phyloP scores from a whole-genome alignment of 129 eudicot species.

The Saposhnikovia divaricata region DNA sequence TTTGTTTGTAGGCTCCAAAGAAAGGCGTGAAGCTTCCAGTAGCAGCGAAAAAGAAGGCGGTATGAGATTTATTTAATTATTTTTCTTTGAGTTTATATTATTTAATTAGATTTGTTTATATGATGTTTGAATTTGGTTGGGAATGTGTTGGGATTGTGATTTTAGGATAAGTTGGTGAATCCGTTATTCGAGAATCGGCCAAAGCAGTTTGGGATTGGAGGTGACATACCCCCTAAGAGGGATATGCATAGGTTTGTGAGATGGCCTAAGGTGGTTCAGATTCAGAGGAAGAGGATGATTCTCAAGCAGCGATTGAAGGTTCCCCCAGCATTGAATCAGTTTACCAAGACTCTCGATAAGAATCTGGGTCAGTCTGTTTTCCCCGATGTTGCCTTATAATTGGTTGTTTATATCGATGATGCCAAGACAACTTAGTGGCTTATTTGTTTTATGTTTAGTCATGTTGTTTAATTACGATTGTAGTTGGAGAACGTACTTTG shows the following conservation, averaged over 20 bases:
- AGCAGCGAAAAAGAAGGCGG: conserved; percentile 62
- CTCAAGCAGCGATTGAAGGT: conserved; percentile 90
- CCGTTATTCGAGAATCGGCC: conserved; percentile 82
- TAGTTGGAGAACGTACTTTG: neutral
- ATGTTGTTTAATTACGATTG: neutral
- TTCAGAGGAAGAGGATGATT: conserved; percentile 76
- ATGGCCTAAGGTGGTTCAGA: conserved; percentile 74
- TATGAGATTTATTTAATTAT: neutral
- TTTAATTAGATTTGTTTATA: too few relatives aligned
- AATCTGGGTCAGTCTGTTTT: conserved; percentile 35
- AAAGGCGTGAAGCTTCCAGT: conserved; percentile 55
- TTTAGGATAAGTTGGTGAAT: conserved; percentile 53
- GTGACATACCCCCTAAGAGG: conserved; percentile 82
- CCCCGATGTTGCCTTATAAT: neutral
- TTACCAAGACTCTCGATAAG: conserved; percentile 74
- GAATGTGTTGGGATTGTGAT: neutral
- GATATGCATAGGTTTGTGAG: conserved; percentile 65
- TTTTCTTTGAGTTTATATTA: neutral
- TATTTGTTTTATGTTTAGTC: neutral
- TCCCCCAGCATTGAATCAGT: conserved; percentile 80
- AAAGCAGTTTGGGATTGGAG: conserved; percentile 87
- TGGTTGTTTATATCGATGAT: neutral
- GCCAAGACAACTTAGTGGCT: neutral
- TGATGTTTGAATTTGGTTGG: neutral
- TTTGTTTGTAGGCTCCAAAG: conserved; percentile 55